Conservation (phyloP, 163 green algal genomes). For the Botryococcus braunii region DNA sequence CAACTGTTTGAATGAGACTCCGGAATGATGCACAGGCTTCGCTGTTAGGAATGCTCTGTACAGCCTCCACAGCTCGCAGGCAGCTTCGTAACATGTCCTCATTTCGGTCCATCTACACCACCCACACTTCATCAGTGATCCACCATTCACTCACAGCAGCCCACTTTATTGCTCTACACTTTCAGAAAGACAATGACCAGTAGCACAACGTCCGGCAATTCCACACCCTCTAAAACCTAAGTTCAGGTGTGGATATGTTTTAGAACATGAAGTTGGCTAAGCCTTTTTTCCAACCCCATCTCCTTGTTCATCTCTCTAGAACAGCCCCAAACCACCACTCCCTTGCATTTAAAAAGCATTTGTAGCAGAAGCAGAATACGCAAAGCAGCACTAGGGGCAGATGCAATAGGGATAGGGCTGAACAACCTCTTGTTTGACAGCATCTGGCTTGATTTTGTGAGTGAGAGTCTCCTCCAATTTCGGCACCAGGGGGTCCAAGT, state of each 20-base stretch:
- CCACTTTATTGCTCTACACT: not conserved
- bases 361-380: too few species aligned
- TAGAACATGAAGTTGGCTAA: too few species aligned
- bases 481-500: constrained; percentile 63
- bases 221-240: too few species aligned
- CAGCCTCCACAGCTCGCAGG: constrained; percentile 58
- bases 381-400: too few species aligned
- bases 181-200: not conserved
- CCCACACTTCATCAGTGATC: not conserved
- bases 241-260: too few species aligned
- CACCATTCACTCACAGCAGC: not conserved
- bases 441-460: constrained; percentile 63
- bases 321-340: too few species aligned
- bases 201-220: too few species aligned
- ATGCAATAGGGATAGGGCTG: not conserved
- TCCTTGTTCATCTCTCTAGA: too few species aligned
- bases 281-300: too few species aligned
- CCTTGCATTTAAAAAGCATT: too few species aligned
- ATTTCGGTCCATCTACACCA: constrained; percentile 61
- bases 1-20: constrained; percentile 27
- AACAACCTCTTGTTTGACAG: constrained; percentile 79
- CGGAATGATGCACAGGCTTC: constrained; percentile 26
- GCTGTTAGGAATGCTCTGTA: constrained; percentile 42
- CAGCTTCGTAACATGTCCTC: constrained; percentile 80
- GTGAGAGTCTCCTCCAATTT: constrained; percentile 84